Conservation (phyloP, 1,139 yeast genomes). For the Yamadazyma epiphylla region DNA sequence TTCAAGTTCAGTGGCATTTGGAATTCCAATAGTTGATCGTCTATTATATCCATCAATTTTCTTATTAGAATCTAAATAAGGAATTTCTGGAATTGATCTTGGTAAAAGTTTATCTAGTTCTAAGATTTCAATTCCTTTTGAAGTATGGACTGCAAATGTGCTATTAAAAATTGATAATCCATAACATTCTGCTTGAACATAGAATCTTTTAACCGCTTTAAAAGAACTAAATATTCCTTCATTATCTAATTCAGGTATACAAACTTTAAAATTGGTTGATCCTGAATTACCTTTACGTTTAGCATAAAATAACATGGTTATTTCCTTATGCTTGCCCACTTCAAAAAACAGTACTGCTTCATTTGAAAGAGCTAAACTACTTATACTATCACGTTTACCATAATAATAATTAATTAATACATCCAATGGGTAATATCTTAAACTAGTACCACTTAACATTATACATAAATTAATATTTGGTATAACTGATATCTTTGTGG, state of each 20-base stretch:
- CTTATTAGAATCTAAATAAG: constrained; percentile 15
- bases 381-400: constrained; percentile 26
- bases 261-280: constrained; percentile 48
- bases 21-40: constrained; percentile 12
- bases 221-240: constrained; percentile 49
- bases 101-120: constrained; percentile 58
- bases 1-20: constrained; percentile 23
- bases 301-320: constrained; percentile 54
- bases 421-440: constrained; percentile 60
- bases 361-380: constrained; percentile 33
- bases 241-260: constrained; percentile 47
- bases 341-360: constrained; percentile 49
- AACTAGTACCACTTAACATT: constrained; percentile 53
- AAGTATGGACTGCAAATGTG: constrained; percentile 62
- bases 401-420: constrained; percentile 37
- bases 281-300: constrained; percentile 44
- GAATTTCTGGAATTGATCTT: constrained; percentile 51
- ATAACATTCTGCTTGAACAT: constrained; percentile 50
- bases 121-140: constrained; percentile 66
- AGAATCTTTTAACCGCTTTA: constrained; percentile 46
- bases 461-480: constrained; percentile 56
- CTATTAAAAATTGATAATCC: constrained; percentile 58
- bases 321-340: constrained; percentile 58
- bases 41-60: constrained; percentile 32
- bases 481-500: constrained; percentile 61